phyloP scores from a whole-genome alignment of 345 rosid genomes.

The Corchorus capsularis region DNA sequence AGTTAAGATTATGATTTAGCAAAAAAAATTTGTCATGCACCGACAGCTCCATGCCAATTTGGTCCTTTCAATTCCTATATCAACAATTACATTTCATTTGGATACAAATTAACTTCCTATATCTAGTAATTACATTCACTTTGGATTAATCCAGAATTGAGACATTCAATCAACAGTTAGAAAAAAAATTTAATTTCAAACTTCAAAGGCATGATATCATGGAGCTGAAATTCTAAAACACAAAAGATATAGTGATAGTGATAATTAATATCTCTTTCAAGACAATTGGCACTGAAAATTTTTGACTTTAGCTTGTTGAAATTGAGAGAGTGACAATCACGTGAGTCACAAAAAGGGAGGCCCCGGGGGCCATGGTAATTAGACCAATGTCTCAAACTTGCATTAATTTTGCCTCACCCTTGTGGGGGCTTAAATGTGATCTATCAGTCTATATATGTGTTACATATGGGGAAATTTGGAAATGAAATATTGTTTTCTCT shows the following conservation, averaged over 20 bases:
- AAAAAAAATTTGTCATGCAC: neutral
- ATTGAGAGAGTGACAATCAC: neutral
- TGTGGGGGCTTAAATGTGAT: neutral
- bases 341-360: neutral
- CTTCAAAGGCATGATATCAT: neutral
- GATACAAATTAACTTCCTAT: too few relatives aligned
- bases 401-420: constrained; percentile 7
- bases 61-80: neutral
- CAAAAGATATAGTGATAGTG: too few relatives aligned
- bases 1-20: neutral
- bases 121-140: too few relatives aligned
- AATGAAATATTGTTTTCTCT: neutral
- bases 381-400: constrained; percentile 7
- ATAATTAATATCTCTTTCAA: too few relatives aligned
- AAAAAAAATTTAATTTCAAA: neutral
- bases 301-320: neutral
- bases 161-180: too few relatives aligned
- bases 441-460: too few relatives aligned
- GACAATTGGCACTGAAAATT: neutral
- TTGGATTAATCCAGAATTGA: too few relatives aligned
- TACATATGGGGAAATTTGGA: too few relatives aligned
- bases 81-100: neutral
- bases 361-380: neutral
- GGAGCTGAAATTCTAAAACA: neutral
- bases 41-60: constrained; percentile 4